Base-by-base conservation (phyloP, 495 filamentous ascomycete species). In the Penicillium turbatum region DNA sequence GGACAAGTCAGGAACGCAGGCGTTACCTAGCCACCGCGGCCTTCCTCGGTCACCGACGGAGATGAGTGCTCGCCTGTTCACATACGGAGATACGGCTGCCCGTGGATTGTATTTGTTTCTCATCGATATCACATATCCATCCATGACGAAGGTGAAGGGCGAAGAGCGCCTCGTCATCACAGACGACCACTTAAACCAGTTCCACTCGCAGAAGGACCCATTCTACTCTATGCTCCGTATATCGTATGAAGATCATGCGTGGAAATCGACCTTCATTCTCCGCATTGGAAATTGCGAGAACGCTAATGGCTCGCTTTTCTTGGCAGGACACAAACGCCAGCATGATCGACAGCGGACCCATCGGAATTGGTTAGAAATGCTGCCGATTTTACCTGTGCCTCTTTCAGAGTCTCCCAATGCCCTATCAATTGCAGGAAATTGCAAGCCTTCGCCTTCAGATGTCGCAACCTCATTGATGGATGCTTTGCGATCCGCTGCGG, bases 141-240 rank as follows among this genome's bases (percentile, higher is more conserved):
- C 30, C 11, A 24, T 30, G 13, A 16, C 12, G 12, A 24, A n/a
- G 26, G 24, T n/a, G n/a, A n/a, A n/a, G 16, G 30, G 31, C 12
- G 6, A 39, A 21, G 0, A 32, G 40, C 24, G 48, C 48, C 55
- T 62, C 48, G 55, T 56, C 55, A 62, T 44, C 52, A 13, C 1
- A 29, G 52, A 45, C 43, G 51, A 59, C 59, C 52, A 24, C 29
- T 40, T 27, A 9, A 17, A 16, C 24, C 12, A 21, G 48, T n/a
- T 40, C 45, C 48, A 44, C 48, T 51, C 37, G 32, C 43, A 32
- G 37, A 21, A 6, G n/a, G n/a, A 30, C 21, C 6, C 24, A 37
- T 30, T 55, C 8, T 43, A 37, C 12, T n/a, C n/a, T n/a, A n/a
- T n/a, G n/a, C n/a, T n/a, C n/a, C n/a, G n/a, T n/a, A n/a, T n/a